Conservation (phyloP, 176 grass and related monocot species). For the Thalia dealbata region DNA sequence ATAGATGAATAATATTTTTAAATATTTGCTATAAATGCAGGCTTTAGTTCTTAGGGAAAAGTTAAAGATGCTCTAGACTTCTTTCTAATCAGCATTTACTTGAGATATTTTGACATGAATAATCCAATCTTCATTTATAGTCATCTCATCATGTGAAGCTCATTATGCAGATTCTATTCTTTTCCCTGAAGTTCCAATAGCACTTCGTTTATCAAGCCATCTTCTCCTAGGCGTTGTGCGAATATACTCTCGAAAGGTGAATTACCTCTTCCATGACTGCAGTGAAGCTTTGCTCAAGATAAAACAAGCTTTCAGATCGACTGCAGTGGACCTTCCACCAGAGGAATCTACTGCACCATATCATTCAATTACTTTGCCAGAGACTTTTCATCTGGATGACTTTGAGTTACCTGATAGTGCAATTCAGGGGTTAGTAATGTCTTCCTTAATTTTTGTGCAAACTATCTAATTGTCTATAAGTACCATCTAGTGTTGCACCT, state of each 20-base stretch:
- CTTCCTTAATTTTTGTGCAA: neutral
- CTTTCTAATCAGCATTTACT: slow-evolving; percentile 15
- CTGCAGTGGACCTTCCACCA: slow-evolving; percentile 91
- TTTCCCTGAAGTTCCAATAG: slow-evolving; percentile 93
- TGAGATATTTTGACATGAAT: neutral
- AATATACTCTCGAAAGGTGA: slow-evolving; percentile 99
- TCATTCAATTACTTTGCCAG: slow-evolving; percentile 98
- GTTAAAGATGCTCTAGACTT: neutral
- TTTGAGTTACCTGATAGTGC: slow-evolving; percentile 90
- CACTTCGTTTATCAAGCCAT: slow-evolving; percentile 96
- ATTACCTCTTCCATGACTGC: slow-evolving; percentile 99
- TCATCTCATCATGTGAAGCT: neutral
- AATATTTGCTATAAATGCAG: neutral
- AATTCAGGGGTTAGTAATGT: slow-evolving; percentile 59
- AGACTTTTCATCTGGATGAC: slow-evolving; percentile 99
- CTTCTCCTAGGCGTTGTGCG: slow-evolving; percentile 95
- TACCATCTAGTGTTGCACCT: neutral
- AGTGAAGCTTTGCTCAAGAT: slow-evolving; percentile 97
- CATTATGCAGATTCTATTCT: slow-evolving; percentile 90
- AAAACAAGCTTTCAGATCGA: slow-evolving; percentile 97
- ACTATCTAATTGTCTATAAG: neutral
- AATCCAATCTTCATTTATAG: neutral
- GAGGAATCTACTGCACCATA: slow-evolving; percentile 99
- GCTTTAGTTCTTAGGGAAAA: slow-evolving; percentile 15
- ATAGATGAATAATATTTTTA: neutral